These are phyloP conservation scores for Beauveria bassiana DNA, from an alignment of 2,329 filamentous ascomycete genomes.

Conservation along the genomic window DNA sequence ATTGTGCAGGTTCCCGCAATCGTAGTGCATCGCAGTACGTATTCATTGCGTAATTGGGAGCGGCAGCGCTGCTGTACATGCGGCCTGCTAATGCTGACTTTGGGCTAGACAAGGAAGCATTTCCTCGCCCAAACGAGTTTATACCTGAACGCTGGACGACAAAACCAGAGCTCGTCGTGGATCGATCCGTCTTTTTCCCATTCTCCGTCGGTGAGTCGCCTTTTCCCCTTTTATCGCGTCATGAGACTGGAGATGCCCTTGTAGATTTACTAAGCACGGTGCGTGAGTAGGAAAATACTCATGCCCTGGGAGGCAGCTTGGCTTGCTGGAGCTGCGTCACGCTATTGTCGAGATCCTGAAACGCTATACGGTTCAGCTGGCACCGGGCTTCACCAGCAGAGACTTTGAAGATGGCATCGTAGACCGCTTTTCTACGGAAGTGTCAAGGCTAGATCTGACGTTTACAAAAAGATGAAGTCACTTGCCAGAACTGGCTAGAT, in stretches of 20 bases:
- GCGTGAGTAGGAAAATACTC: constrained; percentile 16
- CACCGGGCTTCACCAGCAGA: neutral
- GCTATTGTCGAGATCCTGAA: neutral
- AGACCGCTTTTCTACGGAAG: constrained; percentile 1
- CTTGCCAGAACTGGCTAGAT: too few relatives aligned
- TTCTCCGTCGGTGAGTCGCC: constrained; percentile 20
- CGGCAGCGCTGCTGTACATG: too few relatives aligned
- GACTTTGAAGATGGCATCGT: neutral
- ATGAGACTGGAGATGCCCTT: too few relatives aligned
- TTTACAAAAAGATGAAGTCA: neutral
- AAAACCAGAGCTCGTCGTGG: constrained; percentile 20
- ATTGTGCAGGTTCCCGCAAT: constrained; percentile 24
- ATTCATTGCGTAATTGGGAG: neutral
- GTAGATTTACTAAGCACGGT: neutral
- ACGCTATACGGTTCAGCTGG: neutral
- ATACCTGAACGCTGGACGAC: constrained; percentile 29
- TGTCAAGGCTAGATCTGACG: neutral
- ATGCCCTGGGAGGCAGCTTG: constrained; percentile 30
- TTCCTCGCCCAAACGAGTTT: constrained; percentile 19
- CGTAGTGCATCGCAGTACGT: constrained; percentile 11
- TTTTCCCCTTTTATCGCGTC: neutral
- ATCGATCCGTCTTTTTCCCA: constrained; percentile 19
- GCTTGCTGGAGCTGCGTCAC: constrained; percentile 22
- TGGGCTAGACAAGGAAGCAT: constrained; percentile 15
- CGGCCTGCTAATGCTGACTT: neutral